These are phyloP conservation scores for Fereydounia khargensis DNA, from an alignment of 1,284 basidiomycete species.

Conservation along the genomic window DNA sequence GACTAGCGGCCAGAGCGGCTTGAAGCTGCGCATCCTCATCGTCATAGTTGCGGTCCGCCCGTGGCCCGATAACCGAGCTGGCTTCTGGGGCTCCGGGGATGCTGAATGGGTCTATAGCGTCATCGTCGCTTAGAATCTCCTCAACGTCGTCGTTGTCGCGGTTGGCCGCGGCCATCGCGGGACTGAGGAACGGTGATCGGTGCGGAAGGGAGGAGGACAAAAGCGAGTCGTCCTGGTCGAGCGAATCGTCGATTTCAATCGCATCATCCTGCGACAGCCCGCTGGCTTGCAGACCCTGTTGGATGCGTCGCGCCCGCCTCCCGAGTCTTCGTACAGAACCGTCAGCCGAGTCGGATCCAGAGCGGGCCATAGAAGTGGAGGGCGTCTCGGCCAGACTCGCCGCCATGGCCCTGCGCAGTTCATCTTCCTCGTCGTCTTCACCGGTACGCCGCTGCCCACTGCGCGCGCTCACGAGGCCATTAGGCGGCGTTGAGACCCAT, in stretches of 20 bases:
- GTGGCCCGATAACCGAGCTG: constrained; percentile 25
- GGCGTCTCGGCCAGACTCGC: constrained; percentile 12
- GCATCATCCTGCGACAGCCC: constrained; percentile 24
- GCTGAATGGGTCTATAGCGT: constrained; percentile 28
- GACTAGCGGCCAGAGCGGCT: constrained; percentile 41
- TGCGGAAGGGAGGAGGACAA: constrained; percentile 1
- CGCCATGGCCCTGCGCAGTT: constrained; percentile 31
- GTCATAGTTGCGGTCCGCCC: constrained; percentile 38
- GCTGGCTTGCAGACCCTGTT: constrained; percentile 26
- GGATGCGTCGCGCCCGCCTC: constrained; percentile 19
- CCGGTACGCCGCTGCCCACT: too few species aligned
- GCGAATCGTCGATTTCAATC: constrained; percentile 10
- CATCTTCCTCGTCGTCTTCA: constrained; percentile 9
- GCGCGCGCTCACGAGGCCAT: too few species aligned
- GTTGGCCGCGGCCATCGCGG: constrained; percentile 26
- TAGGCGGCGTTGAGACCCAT: too few species aligned
- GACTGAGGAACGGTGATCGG: constrained; percentile 31
- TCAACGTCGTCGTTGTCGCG: constrained; percentile 27
- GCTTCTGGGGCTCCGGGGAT: constrained; percentile 27
- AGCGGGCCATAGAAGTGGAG: too few species aligned
- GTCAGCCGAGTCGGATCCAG: constrained; percentile 3
- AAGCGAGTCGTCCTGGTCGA: constrained; percentile 19
- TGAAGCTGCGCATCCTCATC: constrained; percentile 51
- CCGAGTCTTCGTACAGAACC: constrained; percentile 16
- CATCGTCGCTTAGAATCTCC: constrained; percentile 24